Percentiles rank a stretch among this genome's conserved stretches.
phyloP scores from a whole-genome alignment of 2,329 filamentous ascomycete species.

The Trichophyton schoenleinii region DNA sequence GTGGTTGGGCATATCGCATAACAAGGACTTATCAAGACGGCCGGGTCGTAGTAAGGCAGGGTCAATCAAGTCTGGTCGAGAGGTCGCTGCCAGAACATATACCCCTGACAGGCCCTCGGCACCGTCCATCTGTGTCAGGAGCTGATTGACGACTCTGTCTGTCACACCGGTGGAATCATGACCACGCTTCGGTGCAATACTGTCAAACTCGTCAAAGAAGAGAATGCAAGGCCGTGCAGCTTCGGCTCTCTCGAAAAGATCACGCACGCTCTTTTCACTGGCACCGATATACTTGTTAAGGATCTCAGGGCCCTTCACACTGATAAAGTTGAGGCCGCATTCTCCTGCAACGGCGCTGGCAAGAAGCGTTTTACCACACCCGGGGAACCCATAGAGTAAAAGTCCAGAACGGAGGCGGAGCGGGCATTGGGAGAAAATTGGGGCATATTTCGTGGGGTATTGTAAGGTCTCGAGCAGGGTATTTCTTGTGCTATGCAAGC shows the following conservation, averaged over 20 bases:
- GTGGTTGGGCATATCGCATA: slow-evolving; percentile 74
- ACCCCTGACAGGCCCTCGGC: slow-evolving; percentile 90
- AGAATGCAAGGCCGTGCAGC: slow-evolving; percentile 87
- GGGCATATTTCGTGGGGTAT: slow-evolving; percentile 95
- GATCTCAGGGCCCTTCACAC: slow-evolving; percentile 94
- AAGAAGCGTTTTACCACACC: slow-evolving; percentile 90
- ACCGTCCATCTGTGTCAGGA: slow-evolving; percentile 97
- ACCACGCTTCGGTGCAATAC: slow-evolving; percentile 89
- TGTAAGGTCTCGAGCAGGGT: slow-evolving; percentile 90
- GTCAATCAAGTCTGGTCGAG: slow-evolving; percentile 86
- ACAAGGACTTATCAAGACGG: slow-evolving; percentile 78
- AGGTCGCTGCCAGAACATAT: slow-evolving; percentile 91
- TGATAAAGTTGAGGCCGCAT: slow-evolving; percentile 96
- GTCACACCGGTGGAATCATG: slow-evolving; percentile 98
- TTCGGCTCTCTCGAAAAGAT: slow-evolving; percentile 77
- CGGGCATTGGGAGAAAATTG: slow-evolving; percentile 92
- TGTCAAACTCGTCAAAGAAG: slow-evolving; percentile 98
- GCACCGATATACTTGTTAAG: slow-evolving; percentile 98
- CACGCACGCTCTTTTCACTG: slow-evolving; percentile 88
- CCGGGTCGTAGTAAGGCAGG: slow-evolving; percentile 84
- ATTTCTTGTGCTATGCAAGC: slow-evolving; percentile 70
- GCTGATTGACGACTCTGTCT: slow-evolving; percentile 93
- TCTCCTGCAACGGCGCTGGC: slow-evolving; percentile 96
- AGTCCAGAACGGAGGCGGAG: slow-evolving; percentile 87
- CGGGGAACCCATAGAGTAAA: slow-evolving; percentile 85